Conservation (phyloP, 192 early-diverging fungal genomes). For the Mortierella antarctica region DNA sequence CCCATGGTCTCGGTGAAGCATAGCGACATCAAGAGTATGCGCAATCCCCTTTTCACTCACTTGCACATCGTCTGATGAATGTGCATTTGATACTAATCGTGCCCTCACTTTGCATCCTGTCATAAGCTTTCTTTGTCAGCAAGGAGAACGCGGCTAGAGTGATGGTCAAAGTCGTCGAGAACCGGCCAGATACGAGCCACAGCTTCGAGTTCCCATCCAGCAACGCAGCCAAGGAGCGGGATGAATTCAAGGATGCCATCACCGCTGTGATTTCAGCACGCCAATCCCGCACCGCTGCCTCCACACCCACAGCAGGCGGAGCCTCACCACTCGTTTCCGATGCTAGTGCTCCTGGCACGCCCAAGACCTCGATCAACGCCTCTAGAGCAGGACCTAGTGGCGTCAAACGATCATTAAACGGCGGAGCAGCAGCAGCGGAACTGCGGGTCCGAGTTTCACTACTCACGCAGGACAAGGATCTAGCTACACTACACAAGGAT, state of each 20-base stretch:
- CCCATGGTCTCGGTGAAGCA: constrained; percentile 60
- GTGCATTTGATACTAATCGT: background rate
- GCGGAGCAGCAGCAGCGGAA: constrained; percentile 61
- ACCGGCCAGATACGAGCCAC: constrained; percentile 47
- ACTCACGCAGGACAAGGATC: constrained; percentile 74
- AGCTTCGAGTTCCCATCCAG: constrained; percentile 59
- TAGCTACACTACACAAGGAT: constrained; percentile 78
- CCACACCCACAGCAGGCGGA: constrained; percentile 9
- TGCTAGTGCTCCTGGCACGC: constrained; percentile 50
- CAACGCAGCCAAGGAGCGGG: constrained; percentile 58
- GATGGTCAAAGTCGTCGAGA: constrained; percentile 66
- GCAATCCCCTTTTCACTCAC: too few relatives aligned
- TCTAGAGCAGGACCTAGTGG: constrained; percentile 25
- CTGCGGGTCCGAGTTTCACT: constrained; percentile 70
- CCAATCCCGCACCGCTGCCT: constrained; percentile 7
- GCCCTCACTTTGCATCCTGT: background rate
- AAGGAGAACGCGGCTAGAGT: constrained; percentile 59
- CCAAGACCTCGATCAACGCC: constrained; percentile 27
- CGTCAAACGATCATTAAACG: constrained; percentile 19
- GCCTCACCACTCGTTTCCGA: constrained; percentile 19
- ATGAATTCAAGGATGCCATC: constrained; percentile 59
- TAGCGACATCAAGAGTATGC: constrained; percentile 53
- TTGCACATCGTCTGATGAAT: background rate
- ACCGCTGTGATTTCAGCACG: constrained; percentile 54
- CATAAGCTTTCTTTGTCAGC: constrained; percentile 51